These are phyloP conservation scores for Backusella australiensis DNA, from an alignment of 192 early-diverging fungal species.

Conservation along the genomic window DNA sequence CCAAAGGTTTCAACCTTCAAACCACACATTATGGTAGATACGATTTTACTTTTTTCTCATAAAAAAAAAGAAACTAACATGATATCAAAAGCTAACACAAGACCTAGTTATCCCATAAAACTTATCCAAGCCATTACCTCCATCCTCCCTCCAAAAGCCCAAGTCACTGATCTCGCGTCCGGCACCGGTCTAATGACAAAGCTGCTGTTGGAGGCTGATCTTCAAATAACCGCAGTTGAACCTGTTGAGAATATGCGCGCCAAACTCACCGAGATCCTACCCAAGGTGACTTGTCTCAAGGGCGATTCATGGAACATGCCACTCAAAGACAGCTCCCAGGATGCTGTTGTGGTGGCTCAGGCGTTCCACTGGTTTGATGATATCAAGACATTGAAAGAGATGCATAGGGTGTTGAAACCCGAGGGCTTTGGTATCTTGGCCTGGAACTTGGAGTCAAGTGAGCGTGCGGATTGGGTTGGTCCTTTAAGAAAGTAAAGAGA, in stretches of 20 bases:
- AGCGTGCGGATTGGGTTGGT: conserved; percentile 27
- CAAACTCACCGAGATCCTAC: conserved; percentile 17
- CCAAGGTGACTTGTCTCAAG: conserved; percentile 16
- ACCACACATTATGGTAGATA: neutral
- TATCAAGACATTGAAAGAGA: conserved; percentile 35
- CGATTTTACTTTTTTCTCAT: neutral
- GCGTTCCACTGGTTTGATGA: conserved; percentile 57
- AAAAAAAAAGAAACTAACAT: neutral
- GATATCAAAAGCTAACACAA: conserved; percentile 13
- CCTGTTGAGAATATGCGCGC: conserved; percentile 26
- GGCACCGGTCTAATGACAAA: conserved; percentile 36
- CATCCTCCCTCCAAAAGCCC: neutral
- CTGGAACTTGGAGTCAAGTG: conserved; percentile 50
- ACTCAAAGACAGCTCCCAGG: conserved; percentile 21
- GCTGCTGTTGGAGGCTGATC: conserved; percentile 4
- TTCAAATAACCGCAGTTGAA: conserved; percentile 28
- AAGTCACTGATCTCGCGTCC: conserved; percentile 28
- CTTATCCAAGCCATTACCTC: neutral
- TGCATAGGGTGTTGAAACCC: conserved; percentile 44
- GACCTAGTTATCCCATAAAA: conserved; percentile 26
- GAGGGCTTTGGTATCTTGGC: conserved; percentile 34
- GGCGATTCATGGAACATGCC: conserved; percentile 37
- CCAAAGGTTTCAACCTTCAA: conserved; percentile 8
- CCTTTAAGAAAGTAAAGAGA: conserved; percentile 15
- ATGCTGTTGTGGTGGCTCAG: conserved; percentile 41